A percentile compares a stretch with the other conserved stretches of the same genome.
Evolutionary conservation across 148 eudicot genomes (phyloP).

Genomic region (Camellia granthamiana): DNA sequence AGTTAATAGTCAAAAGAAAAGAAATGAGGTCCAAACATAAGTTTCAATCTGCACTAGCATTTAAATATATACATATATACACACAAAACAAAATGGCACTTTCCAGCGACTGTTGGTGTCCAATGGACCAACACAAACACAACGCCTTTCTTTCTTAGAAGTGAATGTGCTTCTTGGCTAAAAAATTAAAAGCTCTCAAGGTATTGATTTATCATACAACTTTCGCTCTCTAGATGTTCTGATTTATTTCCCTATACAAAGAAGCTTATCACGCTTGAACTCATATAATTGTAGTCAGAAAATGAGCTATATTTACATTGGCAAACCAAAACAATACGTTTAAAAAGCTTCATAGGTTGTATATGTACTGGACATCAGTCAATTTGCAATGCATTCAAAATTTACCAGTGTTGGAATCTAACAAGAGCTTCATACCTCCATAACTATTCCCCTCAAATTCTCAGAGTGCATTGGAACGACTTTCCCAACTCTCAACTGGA

Average conservation of each 20-base stretch:
- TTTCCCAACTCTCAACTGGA: constrained; percentile 92
- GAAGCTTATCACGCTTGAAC: background rate
- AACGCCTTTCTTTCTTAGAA: no score
- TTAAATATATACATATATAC: no score
- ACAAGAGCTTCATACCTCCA: constrained; percentile 65
- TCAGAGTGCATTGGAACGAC: constrained; percentile 74
- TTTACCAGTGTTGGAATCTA: constrained; percentile 4
- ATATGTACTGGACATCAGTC: background rate
- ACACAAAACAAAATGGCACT: no score
- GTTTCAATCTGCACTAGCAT: background rate
- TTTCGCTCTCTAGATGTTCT: constrained; percentile 6
- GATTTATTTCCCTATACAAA: background rate
- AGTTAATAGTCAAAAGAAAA: background rate
- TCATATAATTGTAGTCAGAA: background rate
- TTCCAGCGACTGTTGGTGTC: no score
- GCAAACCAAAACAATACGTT: background rate
- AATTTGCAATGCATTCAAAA: background rate
- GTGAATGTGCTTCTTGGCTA: background rate
- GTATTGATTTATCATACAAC: constrained; percentile 9
- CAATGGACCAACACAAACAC: no score
- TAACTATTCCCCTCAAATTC: constrained; percentile 82
- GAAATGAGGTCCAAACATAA: background rate
- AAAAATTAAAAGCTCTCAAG: background rate
- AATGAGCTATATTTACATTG: background rate
- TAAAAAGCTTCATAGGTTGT: background rate